Percentiles rank a stretch among this genome's conserved stretches.
phyloP scores from a whole-genome alignment of 495 filamentous ascomycete genomes.

The Neurospora sp. region DNA sequence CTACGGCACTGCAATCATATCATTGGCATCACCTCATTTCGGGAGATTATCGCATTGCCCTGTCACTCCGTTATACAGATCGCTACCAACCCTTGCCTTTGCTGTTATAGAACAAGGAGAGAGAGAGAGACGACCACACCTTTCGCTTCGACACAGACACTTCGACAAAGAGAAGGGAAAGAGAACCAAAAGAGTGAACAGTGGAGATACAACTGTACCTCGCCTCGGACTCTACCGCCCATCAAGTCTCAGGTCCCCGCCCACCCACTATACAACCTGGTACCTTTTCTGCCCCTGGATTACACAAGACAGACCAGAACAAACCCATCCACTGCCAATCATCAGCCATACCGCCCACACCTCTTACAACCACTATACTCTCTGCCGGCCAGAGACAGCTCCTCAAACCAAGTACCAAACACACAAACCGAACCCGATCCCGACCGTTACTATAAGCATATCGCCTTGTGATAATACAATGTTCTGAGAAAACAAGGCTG shows the following conservation, averaged over 20 bases:
- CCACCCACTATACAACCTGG: neutral
- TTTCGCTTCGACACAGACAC: neutral
- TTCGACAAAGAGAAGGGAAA: neutral
- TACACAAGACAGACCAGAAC: neutral
- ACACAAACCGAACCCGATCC: neutral
- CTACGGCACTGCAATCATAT: neutral
- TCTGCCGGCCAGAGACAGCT: conserved; percentile 7
- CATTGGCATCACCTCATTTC: neutral
- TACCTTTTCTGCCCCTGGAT: conserved; percentile 4
- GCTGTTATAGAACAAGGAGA: neutral
- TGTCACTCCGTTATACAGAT: neutral
- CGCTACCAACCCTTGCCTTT: neutral
- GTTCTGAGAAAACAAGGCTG: conserved; percentile 2
- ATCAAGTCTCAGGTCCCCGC: neutral
- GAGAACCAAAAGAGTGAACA: neutral
- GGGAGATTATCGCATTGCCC: neutral
- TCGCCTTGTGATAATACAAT: conserved; percentile 3
- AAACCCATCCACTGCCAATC: neutral
- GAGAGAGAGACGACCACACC: neutral
- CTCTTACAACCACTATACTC: conserved; percentile 1
- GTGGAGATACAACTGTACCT: neutral
- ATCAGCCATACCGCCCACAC: conserved; percentile 1
- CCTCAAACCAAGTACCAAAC: neutral
- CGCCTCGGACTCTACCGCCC: neutral
- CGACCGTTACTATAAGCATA: neutral